A percentile compares a stretch with the other conserved stretches of the same genome.
phyloP scores from a whole-genome alignment of 371 early-diverging fungal genomes.

The Mucor circinelloides region DNA sequence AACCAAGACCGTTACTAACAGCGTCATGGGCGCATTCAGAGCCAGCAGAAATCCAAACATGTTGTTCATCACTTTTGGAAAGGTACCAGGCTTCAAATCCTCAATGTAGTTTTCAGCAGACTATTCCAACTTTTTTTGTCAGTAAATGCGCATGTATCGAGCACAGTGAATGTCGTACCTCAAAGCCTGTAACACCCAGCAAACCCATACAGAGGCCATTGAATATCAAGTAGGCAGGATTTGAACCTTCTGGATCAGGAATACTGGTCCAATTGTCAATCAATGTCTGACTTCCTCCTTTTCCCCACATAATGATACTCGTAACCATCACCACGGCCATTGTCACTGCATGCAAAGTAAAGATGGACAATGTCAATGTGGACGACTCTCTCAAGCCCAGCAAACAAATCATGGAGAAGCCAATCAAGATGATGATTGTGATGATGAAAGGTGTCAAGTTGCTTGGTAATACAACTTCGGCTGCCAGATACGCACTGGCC shows the following conservation, averaged over 20 bases:
- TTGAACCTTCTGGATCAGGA: constrained; percentile 32
- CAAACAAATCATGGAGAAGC: constrained; percentile 39
- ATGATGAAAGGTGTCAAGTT: constrained; percentile 34
- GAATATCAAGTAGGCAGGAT: constrained; percentile 39
- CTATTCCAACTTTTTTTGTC: constrained; percentile 7
- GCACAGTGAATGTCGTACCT: no score
- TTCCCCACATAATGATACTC: constrained; percentile 40
- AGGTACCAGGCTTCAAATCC: constrained; percentile 56
- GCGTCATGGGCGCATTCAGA: constrained; percentile 51
- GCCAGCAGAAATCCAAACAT: constrained; percentile 52
- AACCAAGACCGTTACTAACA: constrained; percentile 43
- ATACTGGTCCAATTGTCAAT: constrained; percentile 45
- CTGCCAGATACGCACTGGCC: constrained; percentile 53
- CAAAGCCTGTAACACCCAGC: constrained; percentile 60
- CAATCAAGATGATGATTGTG: constrained; percentile 47
- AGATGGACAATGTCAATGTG: constrained; percentile 45
- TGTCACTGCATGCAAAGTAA: constrained; percentile 39
- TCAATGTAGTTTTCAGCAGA: constrained; percentile 57
- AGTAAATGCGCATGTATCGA: no score
- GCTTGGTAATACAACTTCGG: constrained; percentile 40
- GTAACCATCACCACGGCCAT: constrained; percentile 47
- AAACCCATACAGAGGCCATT: constrained; percentile 62
- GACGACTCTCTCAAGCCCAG: constrained; percentile 52
- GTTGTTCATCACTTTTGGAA: constrained; percentile 61
- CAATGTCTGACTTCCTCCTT: constrained; percentile 36